Base-by-base conservation (phyloP, 2,329 filamentous ascomycete species). In the Aspergillus novoparasiticus region DNA sequence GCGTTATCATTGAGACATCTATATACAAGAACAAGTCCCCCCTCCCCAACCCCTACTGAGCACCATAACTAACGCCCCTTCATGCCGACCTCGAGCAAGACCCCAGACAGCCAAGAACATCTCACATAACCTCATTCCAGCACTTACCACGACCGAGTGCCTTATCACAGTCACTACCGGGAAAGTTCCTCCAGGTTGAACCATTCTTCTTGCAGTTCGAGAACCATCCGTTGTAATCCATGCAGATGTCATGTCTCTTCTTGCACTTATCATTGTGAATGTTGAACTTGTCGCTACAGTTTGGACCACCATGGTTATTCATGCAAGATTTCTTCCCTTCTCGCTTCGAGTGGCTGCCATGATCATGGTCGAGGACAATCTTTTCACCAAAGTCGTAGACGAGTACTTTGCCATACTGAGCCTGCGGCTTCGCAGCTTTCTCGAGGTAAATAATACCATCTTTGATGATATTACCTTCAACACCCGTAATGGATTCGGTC, bases 211-310 rank as follows among this genome's bases (percentile, higher is more conserved):
- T 57, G 23, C 46, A 50, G 54, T 43, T 41, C 21, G 54, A 41
- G 23, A 28, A 43, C 23, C 23, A 57, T 14, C 54, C 54, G 5
- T 39, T 57, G 46, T 50, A 50, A 5, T 50, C 46, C 46, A 50
- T 50, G 46, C 46, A 50, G 46, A 50, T 50, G 3, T 50, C 46
- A 30, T 50, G 23, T 5, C 46, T 6, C 26, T 39, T 57, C 34
- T 39, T 43, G 32, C 54, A 57, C 36, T 39, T 41, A 14, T 23
- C 4, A 6, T 19, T 57, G 21, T 58, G 39, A 19, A 46, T 58
- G 26, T 58, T 58, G 56, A 48, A 46, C 10, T 58, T 58, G 9
- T 58, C 32, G n/a, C 56, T 58, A 26, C 56, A 46, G 41, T 58
- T 58, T 6, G 39, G 41, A 1, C 56, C 41, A 9, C 41, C 56